Conservation (phyloP, 2,329 filamentous ascomycete genomes). For the Beauveria asiatica region DNA sequence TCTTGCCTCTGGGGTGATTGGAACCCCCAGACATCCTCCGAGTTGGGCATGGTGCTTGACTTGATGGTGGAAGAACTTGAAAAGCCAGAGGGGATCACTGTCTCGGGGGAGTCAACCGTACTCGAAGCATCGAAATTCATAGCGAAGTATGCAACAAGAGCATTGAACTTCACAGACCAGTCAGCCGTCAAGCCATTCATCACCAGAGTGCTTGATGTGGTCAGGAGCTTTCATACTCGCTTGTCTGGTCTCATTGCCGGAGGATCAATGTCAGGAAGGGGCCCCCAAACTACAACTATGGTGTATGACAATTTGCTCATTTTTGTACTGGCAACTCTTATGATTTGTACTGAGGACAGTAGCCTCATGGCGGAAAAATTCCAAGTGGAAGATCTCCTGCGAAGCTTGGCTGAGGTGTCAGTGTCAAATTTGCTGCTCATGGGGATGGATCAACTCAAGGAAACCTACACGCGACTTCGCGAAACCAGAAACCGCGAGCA, state of each 20-base stretch:
- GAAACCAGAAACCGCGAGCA: slow-evolving; percentile 36
- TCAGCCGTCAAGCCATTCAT: slow-evolving; percentile 33
- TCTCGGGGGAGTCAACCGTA: slow-evolving; percentile 14
- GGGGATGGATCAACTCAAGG: slow-evolving; percentile 35
- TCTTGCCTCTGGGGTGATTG: slow-evolving; percentile 46
- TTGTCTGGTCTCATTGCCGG: slow-evolving; percentile 11
- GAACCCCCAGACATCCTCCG: slow-evolving; percentile 51
- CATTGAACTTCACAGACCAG: slow-evolving; percentile 30
- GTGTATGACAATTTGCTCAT: slow-evolving; percentile 25
- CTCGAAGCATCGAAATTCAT: slow-evolving; percentile 35
- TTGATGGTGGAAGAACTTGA: slow-evolving; percentile 43
- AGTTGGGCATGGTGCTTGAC: slow-evolving; percentile 54
- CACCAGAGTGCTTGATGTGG: slow-evolving; percentile 33
- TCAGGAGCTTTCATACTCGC: slow-evolving; percentile 31
- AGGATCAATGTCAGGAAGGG: slow-evolving; percentile 7
- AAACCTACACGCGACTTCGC: slow-evolving; percentile 41
- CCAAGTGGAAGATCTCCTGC: slow-evolving; percentile 41
- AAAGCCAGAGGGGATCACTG: neutral
- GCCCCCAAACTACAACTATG: slow-evolving; percentile 12
- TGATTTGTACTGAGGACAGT: slow-evolving; percentile 32
- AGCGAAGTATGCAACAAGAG: slow-evolving; percentile 37
- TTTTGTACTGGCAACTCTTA: slow-evolving; percentile 29
- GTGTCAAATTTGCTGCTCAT: slow-evolving; percentile 32
- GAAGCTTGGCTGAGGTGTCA: slow-evolving; percentile 29
- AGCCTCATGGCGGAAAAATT: slow-evolving; percentile 28